Evolutionary conservation across 2,329 filamentous ascomycete genomes (phyloP).

Genomic region (Ceratocystis ficicola): DNA sequence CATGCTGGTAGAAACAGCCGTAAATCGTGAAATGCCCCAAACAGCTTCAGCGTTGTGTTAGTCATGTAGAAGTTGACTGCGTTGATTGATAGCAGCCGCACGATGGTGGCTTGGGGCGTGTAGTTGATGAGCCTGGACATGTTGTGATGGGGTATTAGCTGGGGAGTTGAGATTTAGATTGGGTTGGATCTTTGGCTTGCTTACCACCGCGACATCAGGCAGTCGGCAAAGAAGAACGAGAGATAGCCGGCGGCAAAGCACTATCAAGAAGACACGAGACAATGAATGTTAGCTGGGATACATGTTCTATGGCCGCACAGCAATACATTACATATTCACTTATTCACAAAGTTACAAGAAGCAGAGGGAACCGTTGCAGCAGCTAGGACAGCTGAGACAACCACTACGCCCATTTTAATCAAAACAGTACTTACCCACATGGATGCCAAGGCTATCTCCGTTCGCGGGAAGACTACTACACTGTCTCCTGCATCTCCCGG

Average conservation of each 20-base stretch:
- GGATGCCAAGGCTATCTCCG: constrained; percentile 58
- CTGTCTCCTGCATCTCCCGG: constrained; percentile 25
- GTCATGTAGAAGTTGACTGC: constrained; percentile 64
- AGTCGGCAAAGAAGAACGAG: constrained; percentile 73
- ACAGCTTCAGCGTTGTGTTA: constrained; percentile 57
- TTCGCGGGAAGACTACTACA: constrained; percentile 35
- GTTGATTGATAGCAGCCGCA: constrained; percentile 65
- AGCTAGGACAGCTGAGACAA: neutral
- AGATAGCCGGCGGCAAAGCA: constrained; percentile 66
- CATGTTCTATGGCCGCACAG: neutral
- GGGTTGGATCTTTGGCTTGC: constrained; percentile 24
- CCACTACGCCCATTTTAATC: neutral
- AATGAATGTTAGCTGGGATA: neutral
- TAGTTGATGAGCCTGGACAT: constrained; percentile 65
- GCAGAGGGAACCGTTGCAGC: neutral
- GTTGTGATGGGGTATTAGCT: neutral
- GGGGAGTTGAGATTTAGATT: constrained; percentile 20
- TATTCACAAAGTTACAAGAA: neutral
- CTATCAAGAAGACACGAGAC: constrained; percentile 32
- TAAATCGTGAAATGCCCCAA: constrained; percentile 57
- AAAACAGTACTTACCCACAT: constrained; percentile 50
- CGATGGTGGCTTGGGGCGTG: constrained; percentile 66
- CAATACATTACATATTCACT: no score
- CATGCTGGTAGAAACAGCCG: constrained; percentile 62
- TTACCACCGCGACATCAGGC: constrained; percentile 71